phyloP scores from a whole-genome alignment of 1,284 basidiomycete species.

The Ustilago esculenta region DNA sequence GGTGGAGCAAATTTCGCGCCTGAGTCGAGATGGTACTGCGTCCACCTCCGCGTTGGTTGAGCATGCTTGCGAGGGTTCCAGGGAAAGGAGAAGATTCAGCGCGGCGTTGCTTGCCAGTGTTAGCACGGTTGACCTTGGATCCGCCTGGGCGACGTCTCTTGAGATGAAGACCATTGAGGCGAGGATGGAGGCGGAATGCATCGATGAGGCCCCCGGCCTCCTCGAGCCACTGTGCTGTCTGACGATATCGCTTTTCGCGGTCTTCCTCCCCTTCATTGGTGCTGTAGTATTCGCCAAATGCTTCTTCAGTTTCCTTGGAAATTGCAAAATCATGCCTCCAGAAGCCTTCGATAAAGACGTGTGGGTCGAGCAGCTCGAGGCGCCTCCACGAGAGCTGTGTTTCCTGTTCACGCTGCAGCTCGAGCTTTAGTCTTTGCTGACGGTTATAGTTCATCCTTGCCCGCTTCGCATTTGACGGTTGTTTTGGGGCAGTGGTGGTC shows the following conservation, averaged over 20 bases:
- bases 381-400: slow-evolving; percentile 53
- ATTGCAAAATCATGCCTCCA: slow-evolving; percentile 58
- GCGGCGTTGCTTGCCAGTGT: slow-evolving; percentile 11
- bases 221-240: slow-evolving; percentile 75
- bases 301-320: slow-evolving; percentile 30
- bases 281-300: slow-evolving; percentile 14
- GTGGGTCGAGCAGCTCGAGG: slow-evolving; percentile 50
- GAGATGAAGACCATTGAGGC: slow-evolving; percentile 27
- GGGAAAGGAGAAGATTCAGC: background rate
- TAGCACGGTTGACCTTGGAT: background rate
- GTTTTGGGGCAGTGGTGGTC: slow-evolving; percentile 1
- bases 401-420: slow-evolving; percentile 61
- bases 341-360: slow-evolving; percentile 56
- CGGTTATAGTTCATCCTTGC: slow-evolving; percentile 38
- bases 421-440: slow-evolving; percentile 44
- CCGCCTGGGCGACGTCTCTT: slow-evolving; percentile 22
- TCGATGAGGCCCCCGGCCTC: slow-evolving; percentile 87
- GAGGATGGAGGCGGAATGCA: slow-evolving; percentile 80
- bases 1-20: slow-evolving; percentile 78
- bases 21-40: slow-evolving; percentile 71
- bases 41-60: slow-evolving; percentile 24
- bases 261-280: slow-evolving; percentile 14
- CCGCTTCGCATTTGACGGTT: slow-evolving; percentile 21
- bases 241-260: slow-evolving; percentile 51
- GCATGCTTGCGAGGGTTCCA: slow-evolving; percentile 18